A percentile compares a stretch with the other conserved stretches of the same genome.
Conservation (phyloP, 768 basidiomycete genomes). For the Phylloporus arenicola region DNA sequence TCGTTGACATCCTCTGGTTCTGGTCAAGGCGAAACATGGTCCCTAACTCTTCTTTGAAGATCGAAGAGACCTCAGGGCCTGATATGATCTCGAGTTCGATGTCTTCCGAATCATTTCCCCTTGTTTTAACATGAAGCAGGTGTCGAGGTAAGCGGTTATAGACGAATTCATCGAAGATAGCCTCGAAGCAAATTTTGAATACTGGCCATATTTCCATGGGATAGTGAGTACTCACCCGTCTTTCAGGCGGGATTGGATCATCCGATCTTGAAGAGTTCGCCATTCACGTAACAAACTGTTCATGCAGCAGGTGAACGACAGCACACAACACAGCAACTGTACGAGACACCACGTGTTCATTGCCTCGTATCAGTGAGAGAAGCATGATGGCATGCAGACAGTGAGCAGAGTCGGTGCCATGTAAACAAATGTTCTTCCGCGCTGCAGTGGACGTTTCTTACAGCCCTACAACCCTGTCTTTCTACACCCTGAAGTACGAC, state of each 20-base stretch:
- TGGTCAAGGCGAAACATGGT: slow-evolving; percentile 3
- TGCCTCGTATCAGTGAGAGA: background rate
- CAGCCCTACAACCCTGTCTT: too few relatives aligned
- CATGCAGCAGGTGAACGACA: background rate
- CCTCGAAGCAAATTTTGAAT: background rate
- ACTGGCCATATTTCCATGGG: background rate
- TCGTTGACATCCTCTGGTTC: background rate
- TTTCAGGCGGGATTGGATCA: slow-evolving; percentile 1
- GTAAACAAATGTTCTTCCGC: background rate
- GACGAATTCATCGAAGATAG: slow-evolving; percentile 12
- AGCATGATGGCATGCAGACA: background rate
- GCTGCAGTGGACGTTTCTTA: background rate
- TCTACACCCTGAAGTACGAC: background rate
- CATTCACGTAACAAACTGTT: background rate
- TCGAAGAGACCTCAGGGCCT: background rate
- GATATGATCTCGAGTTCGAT: slow-evolving; percentile 6
- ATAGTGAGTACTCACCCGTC: slow-evolving; percentile 8
- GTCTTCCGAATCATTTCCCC: background rate
- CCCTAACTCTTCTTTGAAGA: slow-evolving; percentile 6
- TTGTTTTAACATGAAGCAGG: slow-evolving; percentile 2
- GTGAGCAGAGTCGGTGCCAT: background rate
- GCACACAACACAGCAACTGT: background rate
- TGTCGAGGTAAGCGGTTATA: slow-evolving; percentile 10
- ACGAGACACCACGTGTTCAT: background rate
- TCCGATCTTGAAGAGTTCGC: background rate